These are phyloP conservation scores for Fraxinus americana DNA, from an alignment of 257 asterid species.

Conservation along the genomic window DNA sequence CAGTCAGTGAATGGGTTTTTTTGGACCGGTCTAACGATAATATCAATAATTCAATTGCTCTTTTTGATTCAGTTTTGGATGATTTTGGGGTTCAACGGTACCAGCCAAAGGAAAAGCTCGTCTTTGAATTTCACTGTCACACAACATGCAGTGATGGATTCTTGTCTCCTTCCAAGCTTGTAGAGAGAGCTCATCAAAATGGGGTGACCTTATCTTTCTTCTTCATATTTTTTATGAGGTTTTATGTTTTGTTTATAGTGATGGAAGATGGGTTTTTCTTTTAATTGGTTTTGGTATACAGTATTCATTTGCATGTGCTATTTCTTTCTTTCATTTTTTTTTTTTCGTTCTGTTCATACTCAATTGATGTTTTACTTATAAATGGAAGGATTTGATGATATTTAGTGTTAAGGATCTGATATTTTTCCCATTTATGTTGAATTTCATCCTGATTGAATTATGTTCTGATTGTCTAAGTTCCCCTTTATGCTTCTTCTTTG, in stretches of 20 bases:
- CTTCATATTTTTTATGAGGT: slow-evolving; percentile 12
- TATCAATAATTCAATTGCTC: slow-evolving; percentile 18
- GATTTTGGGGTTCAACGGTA: slow-evolving; percentile 78
- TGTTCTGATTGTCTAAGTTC: slow-evolving; percentile 14
- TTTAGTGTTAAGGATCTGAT: not conserved
- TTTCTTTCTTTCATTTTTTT: not conserved
- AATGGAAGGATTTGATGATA: slow-evolving; percentile 8
- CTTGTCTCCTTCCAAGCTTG: slow-evolving; percentile 89
- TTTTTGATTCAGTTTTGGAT: slow-evolving; percentile 41
- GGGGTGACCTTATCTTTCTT: slow-evolving; percentile 59
- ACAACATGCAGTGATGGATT: slow-evolving; percentile 90
- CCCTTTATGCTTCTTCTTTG: not conserved
- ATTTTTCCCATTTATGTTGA: slow-evolving; percentile 8
- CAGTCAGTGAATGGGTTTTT: slow-evolving; percentile 86
- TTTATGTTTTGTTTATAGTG: not conserved
- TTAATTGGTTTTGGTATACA: slow-evolving; percentile 4
- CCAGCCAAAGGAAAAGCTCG: slow-evolving; percentile 75
- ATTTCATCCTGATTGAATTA: slow-evolving; percentile 13
- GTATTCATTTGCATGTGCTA: slow-evolving; percentile 19
- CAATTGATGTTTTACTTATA: not conserved
- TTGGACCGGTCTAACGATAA: slow-evolving; percentile 51
- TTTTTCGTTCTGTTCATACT: not conserved
- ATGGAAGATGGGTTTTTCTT: not conserved
- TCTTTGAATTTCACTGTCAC: slow-evolving; percentile 86
- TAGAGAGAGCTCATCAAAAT: slow-evolving; percentile 91